Conservation (phyloP, 345 rosid genomes). For the Toxicodendron radicans region DNA sequence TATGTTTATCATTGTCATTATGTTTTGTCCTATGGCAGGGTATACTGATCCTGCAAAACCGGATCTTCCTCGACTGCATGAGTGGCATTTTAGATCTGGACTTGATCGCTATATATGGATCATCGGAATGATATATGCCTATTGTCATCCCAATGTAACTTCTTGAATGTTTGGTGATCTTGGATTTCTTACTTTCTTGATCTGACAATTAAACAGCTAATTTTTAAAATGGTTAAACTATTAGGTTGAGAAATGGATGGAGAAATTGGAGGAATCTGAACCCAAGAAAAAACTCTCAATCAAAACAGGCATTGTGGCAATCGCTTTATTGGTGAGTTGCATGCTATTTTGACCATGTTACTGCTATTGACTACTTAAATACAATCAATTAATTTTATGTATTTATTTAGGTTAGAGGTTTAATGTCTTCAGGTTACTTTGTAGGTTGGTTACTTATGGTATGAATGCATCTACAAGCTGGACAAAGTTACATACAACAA, state of each 20-base stretch:
- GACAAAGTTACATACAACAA: constrained; percentile 91
- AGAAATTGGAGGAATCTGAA: constrained; percentile 91
- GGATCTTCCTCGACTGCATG: constrained; percentile 75
- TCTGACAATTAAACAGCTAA: constrained; percentile 6
- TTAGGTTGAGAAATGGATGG: constrained; percentile 98
- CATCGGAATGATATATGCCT: constrained; percentile 92
- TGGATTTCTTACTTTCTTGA: constrained; percentile 7
- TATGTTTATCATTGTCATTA: constrained; percentile 13
- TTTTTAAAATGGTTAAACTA: constrained; percentile 25
- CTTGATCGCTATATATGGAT: constrained; percentile 98
- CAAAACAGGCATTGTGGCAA: constrained; percentile 56
- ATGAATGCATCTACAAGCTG: constrained; percentile 85
- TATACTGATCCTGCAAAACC: constrained; percentile 94
- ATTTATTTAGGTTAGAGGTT: constrained; percentile 2
- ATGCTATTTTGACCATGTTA: constrained; percentile 10
- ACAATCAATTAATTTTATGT: constrained; percentile 7
- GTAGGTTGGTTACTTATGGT: constrained; percentile 95
- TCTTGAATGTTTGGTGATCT: constrained; percentile 10
- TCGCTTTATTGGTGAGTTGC: constrained; percentile 57
- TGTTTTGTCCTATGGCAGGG: constrained; percentile 41
- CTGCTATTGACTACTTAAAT: constrained; percentile 9
- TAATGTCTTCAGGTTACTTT: constrained; percentile 11
- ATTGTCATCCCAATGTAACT: constrained; percentile 89
- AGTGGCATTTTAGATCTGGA: constrained; percentile 99
- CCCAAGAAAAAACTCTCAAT: constrained; percentile 63